Percentiles rank a stretch among this genome's conserved stretches.
These are phyloP conservation scores for Umbelopsis isabellina DNA, from an alignment of 192 early-diverging fungal genomes.

Conservation along the genomic window DNA sequence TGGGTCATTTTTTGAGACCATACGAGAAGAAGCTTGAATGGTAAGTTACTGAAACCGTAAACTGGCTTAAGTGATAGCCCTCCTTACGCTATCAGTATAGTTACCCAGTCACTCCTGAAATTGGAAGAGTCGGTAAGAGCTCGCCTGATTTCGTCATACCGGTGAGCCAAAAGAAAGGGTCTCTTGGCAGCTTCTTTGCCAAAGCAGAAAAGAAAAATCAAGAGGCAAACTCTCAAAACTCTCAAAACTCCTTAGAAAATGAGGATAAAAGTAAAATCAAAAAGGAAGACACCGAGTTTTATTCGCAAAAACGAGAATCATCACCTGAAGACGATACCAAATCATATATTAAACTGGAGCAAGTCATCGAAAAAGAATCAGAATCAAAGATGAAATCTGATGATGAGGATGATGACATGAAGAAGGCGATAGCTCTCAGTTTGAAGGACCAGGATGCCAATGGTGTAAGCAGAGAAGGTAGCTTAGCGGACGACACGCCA, in stretches of 20 bases:
- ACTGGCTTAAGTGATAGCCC: too few relatives aligned
- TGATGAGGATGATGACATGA: constrained; percentile 42
- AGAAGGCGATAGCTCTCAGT: constrained; percentile 32
- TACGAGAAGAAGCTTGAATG: constrained; percentile 47
- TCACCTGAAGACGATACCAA: too few relatives aligned
- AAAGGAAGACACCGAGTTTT: background rate
- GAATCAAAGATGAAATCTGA: background rate
- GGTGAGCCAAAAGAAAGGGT: constrained; percentile 42
- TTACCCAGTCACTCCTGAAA: constrained; percentile 53
- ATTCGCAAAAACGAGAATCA: background rate
- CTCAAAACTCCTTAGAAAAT: background rate
- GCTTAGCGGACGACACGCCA: too few relatives aligned
- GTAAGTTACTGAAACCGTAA: background rate
- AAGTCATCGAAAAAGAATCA: too few relatives aligned
- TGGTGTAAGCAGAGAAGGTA: background rate
- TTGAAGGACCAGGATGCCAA: background rate
- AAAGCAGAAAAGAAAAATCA: constrained; percentile 10
- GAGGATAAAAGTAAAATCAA: background rate
- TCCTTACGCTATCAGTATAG: constrained; percentile 18
- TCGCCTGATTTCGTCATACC: constrained; percentile 52
- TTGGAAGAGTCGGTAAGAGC: constrained; percentile 48
- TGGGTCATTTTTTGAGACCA: constrained; percentile 48
- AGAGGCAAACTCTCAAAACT: background rate
- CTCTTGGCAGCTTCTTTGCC: constrained; percentile 35
- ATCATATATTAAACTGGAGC: too few relatives aligned